Evolutionary conservation across 73 alveolate species (phyloP).

Genomic region (Diophrys appendiculata): DNA sequence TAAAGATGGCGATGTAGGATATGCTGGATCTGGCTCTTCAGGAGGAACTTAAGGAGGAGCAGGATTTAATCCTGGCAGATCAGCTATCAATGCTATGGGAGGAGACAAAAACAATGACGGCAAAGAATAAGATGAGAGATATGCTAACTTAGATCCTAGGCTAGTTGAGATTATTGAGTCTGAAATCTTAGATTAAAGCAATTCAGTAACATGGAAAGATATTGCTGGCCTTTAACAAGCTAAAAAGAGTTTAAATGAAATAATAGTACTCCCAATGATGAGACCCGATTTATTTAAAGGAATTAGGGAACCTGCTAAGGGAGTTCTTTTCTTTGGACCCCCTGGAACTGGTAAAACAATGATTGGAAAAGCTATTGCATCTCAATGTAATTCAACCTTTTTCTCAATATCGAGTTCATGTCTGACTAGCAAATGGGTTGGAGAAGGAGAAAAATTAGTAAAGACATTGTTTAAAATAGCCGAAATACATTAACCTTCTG

Average conservation of each 20-base stretch:
- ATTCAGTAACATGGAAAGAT: conserved; percentile 92
- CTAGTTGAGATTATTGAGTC: conserved; percentile 92
- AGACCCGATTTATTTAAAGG: conserved; percentile 98
- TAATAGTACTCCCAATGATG: conserved; percentile 95
- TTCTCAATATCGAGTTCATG: conserved; percentile 94
- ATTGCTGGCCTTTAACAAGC: conserved; percentile 97
- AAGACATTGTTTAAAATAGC: conserved; percentile 92
- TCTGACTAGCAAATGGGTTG: conserved; percentile 98
- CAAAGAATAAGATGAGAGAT: conserved; percentile 46
- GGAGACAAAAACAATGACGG: conserved; percentile 13
- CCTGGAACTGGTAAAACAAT: conserved; percentile 99
- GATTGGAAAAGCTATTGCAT: conserved; percentile 98
- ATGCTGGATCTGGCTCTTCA: not conserved
- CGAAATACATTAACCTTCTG: conserved; percentile 89
- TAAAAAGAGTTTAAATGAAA: conserved; percentile 92
- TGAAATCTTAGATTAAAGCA: conserved; percentile 88
- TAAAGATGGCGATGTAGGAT: conserved; percentile 10
- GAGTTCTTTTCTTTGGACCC: conserved; percentile 96
- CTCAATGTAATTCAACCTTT: conserved; percentile 94
- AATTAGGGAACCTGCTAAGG: conserved; percentile 95
- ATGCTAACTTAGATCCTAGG: conserved; percentile 59
- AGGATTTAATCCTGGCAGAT: conserved; percentile 50
- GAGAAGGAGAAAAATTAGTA: conserved; percentile 99
- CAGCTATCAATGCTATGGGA: conserved; percentile 41
- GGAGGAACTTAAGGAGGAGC: conserved; percentile 31